These are phyloP conservation scores for Apiotrichum brassicae DNA, from an alignment of 1,284 basidiomycete species.

Conservation along the genomic window DNA sequence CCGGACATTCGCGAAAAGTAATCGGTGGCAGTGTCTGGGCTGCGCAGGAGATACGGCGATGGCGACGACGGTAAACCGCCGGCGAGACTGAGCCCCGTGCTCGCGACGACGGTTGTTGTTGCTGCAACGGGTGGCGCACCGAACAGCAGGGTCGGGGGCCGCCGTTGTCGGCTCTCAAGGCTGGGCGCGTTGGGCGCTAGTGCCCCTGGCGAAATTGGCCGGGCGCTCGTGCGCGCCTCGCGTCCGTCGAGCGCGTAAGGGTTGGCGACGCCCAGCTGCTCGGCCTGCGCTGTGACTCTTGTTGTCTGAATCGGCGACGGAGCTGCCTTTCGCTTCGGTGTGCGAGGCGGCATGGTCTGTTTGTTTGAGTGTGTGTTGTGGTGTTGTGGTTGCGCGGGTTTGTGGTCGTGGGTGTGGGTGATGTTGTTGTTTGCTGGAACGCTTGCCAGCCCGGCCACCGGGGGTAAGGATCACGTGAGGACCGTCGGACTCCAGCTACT, in stretches of 20 bases:
- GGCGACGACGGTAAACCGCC: not conserved
- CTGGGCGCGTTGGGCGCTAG: too few relatives aligned
- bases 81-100: not conserved
- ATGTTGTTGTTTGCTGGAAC: too few relatives aligned
- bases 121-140: not conserved
- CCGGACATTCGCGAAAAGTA: not conserved
- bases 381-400: not conserved
- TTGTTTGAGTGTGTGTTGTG: not conserved
- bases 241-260: too few relatives aligned
- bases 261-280: too few relatives aligned
- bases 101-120: not conserved
- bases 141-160: not conserved
- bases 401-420: too few relatives aligned
- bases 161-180: not conserved
- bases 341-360: not conserved
- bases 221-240: too few relatives aligned
- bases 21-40: not conserved
- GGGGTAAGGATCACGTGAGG: too few relatives aligned
- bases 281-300: too few relatives aligned
- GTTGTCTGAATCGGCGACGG: not conserved
- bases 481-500: too few relatives aligned
- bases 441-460: too few relatives aligned
- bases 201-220: too few relatives aligned
- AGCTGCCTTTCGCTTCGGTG: not conserved
- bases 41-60: not conserved